A percentile compares a stretch with the other conserved stretches of the same genome.
These are phyloP conservation scores for Trichoderma breve DNA, from an alignment of 2,329 filamentous ascomycete species.

Conservation along the genomic window DNA sequence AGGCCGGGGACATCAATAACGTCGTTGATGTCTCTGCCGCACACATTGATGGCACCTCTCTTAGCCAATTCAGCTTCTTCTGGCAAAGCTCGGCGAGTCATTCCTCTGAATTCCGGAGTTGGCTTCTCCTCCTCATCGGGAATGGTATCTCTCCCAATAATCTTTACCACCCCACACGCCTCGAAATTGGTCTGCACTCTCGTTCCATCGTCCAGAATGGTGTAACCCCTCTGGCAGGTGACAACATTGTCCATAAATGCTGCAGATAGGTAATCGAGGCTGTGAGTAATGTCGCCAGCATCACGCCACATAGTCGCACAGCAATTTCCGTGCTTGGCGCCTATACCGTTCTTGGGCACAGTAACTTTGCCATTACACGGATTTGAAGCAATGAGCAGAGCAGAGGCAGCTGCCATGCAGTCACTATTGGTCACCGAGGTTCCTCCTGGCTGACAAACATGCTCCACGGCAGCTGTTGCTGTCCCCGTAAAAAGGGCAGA, in stretches of 20 bases:
- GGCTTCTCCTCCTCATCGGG: not conserved
- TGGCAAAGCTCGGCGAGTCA: not conserved
- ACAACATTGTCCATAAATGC: not conserved
- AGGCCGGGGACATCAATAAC: not conserved
- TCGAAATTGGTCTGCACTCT: not conserved
- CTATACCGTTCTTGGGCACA: not conserved
- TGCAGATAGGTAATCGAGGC: not conserved
- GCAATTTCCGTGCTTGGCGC: not conserved
- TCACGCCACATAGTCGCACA: not conserved
- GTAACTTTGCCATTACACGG: not conserved
- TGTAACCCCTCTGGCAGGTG: not conserved
- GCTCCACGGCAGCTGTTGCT: not conserved
- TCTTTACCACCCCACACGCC: not conserved
- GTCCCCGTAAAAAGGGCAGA: not conserved
- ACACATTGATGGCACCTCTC: not conserved
- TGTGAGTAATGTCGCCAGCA: not conserved
- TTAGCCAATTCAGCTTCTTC: not conserved
- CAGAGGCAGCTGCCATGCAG: not conserved
- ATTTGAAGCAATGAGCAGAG: not conserved
- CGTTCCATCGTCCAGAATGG: not conserved
- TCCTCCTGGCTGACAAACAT: not conserved
- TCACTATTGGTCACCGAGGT: not conserved
- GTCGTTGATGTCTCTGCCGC: not conserved
- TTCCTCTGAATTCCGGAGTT: not conserved
- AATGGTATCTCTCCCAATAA: not conserved